Percentiles rank a stretch among this genome's conserved stretches.
Evolutionary conservation across 2,329 filamentous ascomycete genomes (phyloP).

Genomic region (Stagonosporopsis cucurbitacearum): DNA sequence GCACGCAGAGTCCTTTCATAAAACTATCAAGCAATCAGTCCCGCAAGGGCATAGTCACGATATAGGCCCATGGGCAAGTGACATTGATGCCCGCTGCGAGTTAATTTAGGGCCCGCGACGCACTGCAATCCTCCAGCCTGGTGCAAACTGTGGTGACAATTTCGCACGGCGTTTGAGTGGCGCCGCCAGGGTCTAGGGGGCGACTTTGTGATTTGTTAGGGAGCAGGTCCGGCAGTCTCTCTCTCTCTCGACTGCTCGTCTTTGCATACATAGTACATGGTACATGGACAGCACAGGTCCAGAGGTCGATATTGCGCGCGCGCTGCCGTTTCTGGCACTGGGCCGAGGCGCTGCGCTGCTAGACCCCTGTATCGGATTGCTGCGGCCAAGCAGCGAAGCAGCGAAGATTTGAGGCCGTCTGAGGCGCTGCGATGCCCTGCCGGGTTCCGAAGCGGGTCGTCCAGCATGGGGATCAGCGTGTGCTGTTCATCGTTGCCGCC

Average conservation of each 20-base stretch:
- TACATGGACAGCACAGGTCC: no score
- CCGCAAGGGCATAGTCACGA: conserved; percentile 17
- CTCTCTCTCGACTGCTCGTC: background rate
- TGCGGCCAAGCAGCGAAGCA: conserved; percentile 19
- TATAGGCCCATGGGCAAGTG: conserved; percentile 11
- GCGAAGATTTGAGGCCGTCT: conserved; percentile 5
- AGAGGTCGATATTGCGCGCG: conserved; percentile 6
- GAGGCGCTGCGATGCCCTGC: conserved; percentile 17
- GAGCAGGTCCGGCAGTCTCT: background rate
- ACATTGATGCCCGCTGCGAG: conserved; percentile 25
- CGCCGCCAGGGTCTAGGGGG: conserved; percentile 13
- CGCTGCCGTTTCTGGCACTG: conserved; percentile 10
- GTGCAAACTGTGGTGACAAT: conserved; percentile 25
- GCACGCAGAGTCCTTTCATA: conserved; percentile 12
- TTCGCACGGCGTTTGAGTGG: background rate
- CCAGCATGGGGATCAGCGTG: conserved; percentile 22
- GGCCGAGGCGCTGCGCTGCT: conserved; percentile 21
- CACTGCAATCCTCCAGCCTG: conserved; percentile 25
- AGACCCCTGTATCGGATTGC: conserved; percentile 10
- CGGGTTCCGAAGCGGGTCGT: conserved; percentile 24
- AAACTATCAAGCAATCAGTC: conserved; percentile 14
- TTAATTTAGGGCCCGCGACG: conserved; percentile 26
- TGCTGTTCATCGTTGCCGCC: conserved; percentile 24
- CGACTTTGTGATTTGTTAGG: conserved; percentile 1
- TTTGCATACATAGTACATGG: background rate